Conservation (phyloP, 2,329 filamentous ascomycete species). For the Penicillium sp. region DNA sequence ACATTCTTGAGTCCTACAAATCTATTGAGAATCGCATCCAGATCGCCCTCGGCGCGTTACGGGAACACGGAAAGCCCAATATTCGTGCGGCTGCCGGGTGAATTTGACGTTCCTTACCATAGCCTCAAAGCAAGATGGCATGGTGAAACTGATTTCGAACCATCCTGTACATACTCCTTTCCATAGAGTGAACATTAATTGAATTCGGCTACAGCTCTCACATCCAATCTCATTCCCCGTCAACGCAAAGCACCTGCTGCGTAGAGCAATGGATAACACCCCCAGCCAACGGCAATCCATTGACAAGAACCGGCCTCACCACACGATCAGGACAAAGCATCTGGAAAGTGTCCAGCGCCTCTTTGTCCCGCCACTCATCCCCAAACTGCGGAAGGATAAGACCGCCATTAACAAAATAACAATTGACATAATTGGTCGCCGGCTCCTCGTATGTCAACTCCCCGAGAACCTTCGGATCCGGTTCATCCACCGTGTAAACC, state of each 20-base stretch:
- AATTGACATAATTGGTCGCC: slow-evolving; percentile 30
- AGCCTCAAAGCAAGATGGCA: too few species aligned
- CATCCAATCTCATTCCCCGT: too few species aligned
- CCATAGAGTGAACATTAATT: too few species aligned
- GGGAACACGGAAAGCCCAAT: too few species aligned
- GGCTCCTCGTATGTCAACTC: slow-evolving; percentile 15
- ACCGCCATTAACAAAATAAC: slow-evolving; percentile 30
- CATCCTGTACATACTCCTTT: too few species aligned
- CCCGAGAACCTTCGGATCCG: slow-evolving; percentile 12
- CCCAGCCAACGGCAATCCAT: slow-evolving; percentile 25
- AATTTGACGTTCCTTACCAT: too few species aligned
- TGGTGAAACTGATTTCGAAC: too few species aligned
- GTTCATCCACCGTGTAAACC: slow-evolving; percentile 25
- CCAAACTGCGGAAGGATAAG: slow-evolving; percentile 30
- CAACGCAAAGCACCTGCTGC: slow-evolving; percentile 7
- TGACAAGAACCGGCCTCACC: slow-evolving; percentile 21
- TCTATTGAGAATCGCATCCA: too few species aligned
- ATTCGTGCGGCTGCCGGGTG: too few species aligned
- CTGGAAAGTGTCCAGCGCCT: slow-evolving; percentile 22
- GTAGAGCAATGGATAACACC: slow-evolving; percentile 33
- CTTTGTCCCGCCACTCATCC: slow-evolving; percentile 16
- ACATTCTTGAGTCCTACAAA: too few species aligned
- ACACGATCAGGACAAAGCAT: slow-evolving; percentile 22
- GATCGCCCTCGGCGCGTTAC: too few species aligned
- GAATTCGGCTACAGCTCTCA: too few species aligned